These are phyloP conservation scores for Vitis hybrid DNA, from an alignment of 177 flowering plant species.

Conservation along the genomic window DNA sequence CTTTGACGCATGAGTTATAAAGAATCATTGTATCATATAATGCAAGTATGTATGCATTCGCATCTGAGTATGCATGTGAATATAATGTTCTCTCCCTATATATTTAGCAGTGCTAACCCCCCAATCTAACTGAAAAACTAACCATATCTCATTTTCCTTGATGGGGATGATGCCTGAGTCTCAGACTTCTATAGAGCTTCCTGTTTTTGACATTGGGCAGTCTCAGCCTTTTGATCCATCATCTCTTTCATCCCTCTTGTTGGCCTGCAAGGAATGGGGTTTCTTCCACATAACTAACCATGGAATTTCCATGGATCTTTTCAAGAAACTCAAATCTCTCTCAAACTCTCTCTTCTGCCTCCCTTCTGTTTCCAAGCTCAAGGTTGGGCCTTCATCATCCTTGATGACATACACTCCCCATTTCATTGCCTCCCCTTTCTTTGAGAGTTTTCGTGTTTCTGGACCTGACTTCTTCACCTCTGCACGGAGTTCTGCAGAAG, in stretches of 20 bases:
- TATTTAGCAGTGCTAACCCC: too few relatives aligned
- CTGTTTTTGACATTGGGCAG: constrained; percentile 48
- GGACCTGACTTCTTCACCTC: constrained; percentile 80
- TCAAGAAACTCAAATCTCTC: constrained; percentile 30
- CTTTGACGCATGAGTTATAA: too few relatives aligned
- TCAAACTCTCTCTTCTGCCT: constrained; percentile 56
- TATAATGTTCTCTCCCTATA: too few relatives aligned
- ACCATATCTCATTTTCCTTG: too few relatives aligned
- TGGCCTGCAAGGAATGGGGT: constrained; percentile 79
- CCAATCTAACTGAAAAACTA: too few relatives aligned
- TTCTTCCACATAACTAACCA: constrained; percentile 82
- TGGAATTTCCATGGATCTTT: constrained; percentile 61
- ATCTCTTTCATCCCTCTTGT: constrained; percentile 47
- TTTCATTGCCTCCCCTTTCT: constrained; percentile 90
- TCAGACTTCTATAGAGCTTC: constrained; percentile 46
- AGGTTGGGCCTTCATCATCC: constrained; percentile 65
- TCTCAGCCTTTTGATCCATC: constrained; percentile 52
- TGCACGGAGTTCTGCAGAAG: constrained; percentile 56
- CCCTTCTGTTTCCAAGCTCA: constrained; percentile 56
- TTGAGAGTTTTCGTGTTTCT: constrained; percentile 69
- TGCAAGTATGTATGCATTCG: too few relatives aligned
- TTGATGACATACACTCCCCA: constrained; percentile 73
- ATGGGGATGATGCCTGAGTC: constrained; percentile 36
- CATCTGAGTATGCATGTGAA: too few relatives aligned
- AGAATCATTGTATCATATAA: too few relatives aligned